Evolutionary conservation across 2,329 filamentous ascomycete species (phyloP), one percentile per base, ranked within the genome.

Genomic region (Iodosphaeria phyllophila): DNA sequence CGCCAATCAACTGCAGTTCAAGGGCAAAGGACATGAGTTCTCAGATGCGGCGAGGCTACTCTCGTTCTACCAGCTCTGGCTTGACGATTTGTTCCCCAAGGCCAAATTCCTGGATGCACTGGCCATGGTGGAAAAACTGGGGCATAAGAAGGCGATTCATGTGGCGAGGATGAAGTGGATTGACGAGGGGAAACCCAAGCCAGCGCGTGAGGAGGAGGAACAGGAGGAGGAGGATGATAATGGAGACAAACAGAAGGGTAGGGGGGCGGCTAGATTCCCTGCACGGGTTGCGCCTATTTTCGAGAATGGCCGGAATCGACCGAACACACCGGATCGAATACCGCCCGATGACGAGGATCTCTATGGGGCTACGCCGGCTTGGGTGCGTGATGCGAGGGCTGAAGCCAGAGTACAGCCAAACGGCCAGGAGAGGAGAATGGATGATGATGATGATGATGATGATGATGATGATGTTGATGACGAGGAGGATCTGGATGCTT

Each of bases 1-100:
- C 37, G 73, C 79, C 0, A 71, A 67, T 26, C 62, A 69, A 16
- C 52, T 93, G 12, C 79, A 68, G 35, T 70, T 93, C 37, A 91
- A 86, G 45, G 89, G 89, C 24, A 95, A 92, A 48, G 86, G 84
- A 1, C 80, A 95, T 44, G 89, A 98, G 73, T 95, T 89, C 49
- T 74, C 76, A 11, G 89, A 98, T 43, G 69, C 83, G 8, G 66
- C 74, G 1, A 69, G 73, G 10, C 62, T 98, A 13, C 60, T 98
- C 23, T 80, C 78, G 13, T 79, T 91, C 44, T 98, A 95, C 44
- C 89, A 95, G 46, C 51, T 92, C 28, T 98, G 89, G 89, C 74
- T 98, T 2, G 86, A 98, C 49, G 83, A 93, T 42, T 59, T 98
- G 8, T 98, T 84, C 42, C 89, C 89, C 8, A 83, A 91, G 42